Evolutionary conservation across 2,329 filamentous ascomycete species (phyloP), one percentile per base, ranked within the genome.

Genomic region (Cryphonectria nitschkei): DNA sequence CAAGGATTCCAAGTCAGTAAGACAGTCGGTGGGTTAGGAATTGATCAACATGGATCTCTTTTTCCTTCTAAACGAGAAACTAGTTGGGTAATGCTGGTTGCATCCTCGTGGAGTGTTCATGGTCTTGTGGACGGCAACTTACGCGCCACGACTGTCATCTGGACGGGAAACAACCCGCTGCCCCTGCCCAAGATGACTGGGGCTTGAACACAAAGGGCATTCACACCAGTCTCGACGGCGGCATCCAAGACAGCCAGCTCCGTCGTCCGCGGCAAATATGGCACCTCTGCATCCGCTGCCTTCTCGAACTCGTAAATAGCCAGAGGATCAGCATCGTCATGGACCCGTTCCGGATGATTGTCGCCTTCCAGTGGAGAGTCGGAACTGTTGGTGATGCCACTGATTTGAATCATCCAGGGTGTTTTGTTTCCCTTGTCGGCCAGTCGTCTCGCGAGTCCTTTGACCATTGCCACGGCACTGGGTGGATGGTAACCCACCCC

Each of bases 171-270:
- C 0, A 79, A 74, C 0, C 84, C 84, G 0, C 76, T 78, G 8
- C 84, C 83, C 0, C 74, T 69, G 26, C 85, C 85, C 74, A 82
- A 88, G 63, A 88, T 84, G 3, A 81, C 80, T 0, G 83, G 84
- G 0, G 80, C 78, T 80, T 84, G 84, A 61, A 87, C 77, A 63
- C 85, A 79, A 61, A 82, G 77, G 0, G 85, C 84, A 69, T 81
- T 81, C 2, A 88, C 81, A 3, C 80, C 79, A 0, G 78, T 61
- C 26, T 78, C 76, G 22, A 82, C 72, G 1, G 83, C 82, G 0
- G 76, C 75, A 7, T 83, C 78, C 1, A 85, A 74, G 16, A 85
- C 82, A 3, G 77, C 76, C 8, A 87, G 73, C 70, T 86, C 84
- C 1, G 82, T 80, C 0, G 80, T 82, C 16, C 85, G 82, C 73